Percentiles rank a stretch among this genome's conserved stretches.
Conservation (phyloP, 139 green algal genomes). For the Picocystis salinarum region DNA sequence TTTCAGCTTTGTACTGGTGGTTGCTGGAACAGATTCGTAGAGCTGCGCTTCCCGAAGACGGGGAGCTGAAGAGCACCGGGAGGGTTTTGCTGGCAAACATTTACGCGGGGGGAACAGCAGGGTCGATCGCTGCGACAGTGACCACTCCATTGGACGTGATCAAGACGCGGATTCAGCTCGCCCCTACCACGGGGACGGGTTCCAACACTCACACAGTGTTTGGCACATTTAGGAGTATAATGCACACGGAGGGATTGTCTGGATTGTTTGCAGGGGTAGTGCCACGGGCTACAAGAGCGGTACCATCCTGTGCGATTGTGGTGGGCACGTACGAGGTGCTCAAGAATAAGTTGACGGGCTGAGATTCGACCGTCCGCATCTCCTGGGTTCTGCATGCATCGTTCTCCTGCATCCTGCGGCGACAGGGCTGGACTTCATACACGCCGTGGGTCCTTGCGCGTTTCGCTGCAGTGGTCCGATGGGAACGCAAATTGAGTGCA, state of each 20-base stretch:
- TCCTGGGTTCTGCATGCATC: too few species aligned
- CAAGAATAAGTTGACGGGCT: constrained; percentile 40
- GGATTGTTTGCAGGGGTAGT: constrained; percentile 57
- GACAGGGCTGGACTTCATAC: too few species aligned
- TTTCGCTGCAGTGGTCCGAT: too few species aligned
- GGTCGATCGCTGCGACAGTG: neutral
- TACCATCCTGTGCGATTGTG: constrained; percentile 77
- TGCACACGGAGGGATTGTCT: neutral
- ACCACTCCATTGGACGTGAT: constrained; percentile 4
- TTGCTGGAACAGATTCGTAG: constrained; percentile 58
- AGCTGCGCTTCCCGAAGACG: constrained; percentile 7
- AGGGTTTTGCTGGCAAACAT: constrained; percentile 35
- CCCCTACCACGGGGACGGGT: too few species aligned
- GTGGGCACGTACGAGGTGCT: constrained; percentile 65
- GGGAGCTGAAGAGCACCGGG: neutral
- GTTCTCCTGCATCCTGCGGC: too few species aligned
- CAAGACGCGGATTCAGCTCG: constrained; percentile 3
- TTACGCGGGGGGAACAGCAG: neutral
- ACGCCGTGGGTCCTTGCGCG: too few species aligned
- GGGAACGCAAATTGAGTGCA: too few species aligned
- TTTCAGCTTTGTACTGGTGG: constrained; percentile 83
- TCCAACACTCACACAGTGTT: too few species aligned
- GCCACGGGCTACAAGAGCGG: constrained; percentile 40
- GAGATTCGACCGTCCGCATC: too few species aligned
- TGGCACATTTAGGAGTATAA: too few species aligned